Evolutionary conservation across 164 flowering plant genomes (phyloP), one percentile per base, ranked within the genome.

Genomic region (Magnolia sinica): DNA sequence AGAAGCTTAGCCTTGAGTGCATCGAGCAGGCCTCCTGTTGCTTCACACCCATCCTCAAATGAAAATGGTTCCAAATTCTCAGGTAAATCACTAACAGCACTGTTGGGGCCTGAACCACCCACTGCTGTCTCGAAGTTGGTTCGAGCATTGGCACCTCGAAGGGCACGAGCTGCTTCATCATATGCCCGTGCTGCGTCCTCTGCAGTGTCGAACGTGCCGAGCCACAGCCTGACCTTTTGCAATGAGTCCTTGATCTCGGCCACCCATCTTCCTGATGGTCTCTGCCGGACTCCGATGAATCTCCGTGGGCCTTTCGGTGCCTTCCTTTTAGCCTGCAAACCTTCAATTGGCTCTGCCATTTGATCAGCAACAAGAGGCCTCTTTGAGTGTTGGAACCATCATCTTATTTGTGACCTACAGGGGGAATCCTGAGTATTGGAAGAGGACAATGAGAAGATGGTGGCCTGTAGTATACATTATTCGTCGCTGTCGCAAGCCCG

Each of bases 231-330:
- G 59, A 80, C 82, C 68, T 80, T 80, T 72, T 80, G 80, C 59
- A 80, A 55, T 1, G 82, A 80, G 80, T 77, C 79, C 68, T 80
- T 80, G 67, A 80, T 80, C 68, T 80, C 82, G 0, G 82, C 77
- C 31, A 74, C 79, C 82, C 82, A 80, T 66, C 82, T 77, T 16
- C 82, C 82, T 2, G 82, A 80, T 3, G 82, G 80, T 29, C 80
- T 70, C 73, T 80, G 79, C 20, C 82, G 70, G 19, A 80, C 82
- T 19, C 82, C 82, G 18, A 80, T 76, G 20, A 73, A 80, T 58
- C 77, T 74, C 45, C 79, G 71, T 4, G 45, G 51, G 24, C 23
- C 72, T 61, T 61, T 68, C 8, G 59, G 67, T 1, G 50, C 50
- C 80, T 74, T 76, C 73, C 69, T 77, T 73, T 77, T 77, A 19